Conservation (phyloP, 139 green algal genomes). For the Volvox africanus region DNA sequence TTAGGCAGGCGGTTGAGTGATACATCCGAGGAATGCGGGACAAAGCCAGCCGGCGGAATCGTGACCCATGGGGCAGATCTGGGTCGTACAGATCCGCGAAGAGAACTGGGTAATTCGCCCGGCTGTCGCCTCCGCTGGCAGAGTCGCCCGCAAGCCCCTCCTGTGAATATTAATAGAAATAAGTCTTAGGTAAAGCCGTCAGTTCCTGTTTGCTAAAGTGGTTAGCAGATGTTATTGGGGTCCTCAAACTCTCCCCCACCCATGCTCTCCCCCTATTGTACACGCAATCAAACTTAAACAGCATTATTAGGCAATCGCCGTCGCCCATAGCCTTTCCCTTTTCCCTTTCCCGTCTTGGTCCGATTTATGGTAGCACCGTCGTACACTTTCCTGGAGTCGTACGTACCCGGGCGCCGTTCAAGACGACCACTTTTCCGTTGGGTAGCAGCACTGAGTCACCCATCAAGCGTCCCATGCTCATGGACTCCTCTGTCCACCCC, state of each 20-base stretch:
- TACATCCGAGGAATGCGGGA: conserved; percentile 49
- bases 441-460: conserved; percentile 44
- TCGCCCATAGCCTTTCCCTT: too few relatives aligned
- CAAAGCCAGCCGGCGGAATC: conserved; percentile 15
- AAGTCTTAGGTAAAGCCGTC: too few relatives aligned
- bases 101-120: conserved; percentile 49
- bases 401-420: conserved; percentile 51
- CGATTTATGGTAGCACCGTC: too few relatives aligned
- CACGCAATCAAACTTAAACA: too few relatives aligned
- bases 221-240: too few relatives aligned
- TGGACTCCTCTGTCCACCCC: conserved; percentile 32
- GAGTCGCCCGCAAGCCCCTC: conserved; percentile 14
- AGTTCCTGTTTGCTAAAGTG: too few relatives aligned
- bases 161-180: neutral
- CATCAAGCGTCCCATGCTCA: conserved; percentile 46
- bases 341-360: too few relatives aligned
- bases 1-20: conserved; percentile 57
- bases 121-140: conserved; percentile 35
- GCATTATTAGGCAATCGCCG: too few relatives aligned
- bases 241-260: too few relatives aligned
- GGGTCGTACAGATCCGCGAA: conserved; percentile 54
- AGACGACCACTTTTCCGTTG: conserved; percentile 48
- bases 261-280: too few relatives aligned
- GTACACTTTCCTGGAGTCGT: neutral
- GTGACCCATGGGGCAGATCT: neutral